Base-by-base conservation (phyloP, 768 basidiomycete genomes). In the Amanita polypyramis region DNA sequence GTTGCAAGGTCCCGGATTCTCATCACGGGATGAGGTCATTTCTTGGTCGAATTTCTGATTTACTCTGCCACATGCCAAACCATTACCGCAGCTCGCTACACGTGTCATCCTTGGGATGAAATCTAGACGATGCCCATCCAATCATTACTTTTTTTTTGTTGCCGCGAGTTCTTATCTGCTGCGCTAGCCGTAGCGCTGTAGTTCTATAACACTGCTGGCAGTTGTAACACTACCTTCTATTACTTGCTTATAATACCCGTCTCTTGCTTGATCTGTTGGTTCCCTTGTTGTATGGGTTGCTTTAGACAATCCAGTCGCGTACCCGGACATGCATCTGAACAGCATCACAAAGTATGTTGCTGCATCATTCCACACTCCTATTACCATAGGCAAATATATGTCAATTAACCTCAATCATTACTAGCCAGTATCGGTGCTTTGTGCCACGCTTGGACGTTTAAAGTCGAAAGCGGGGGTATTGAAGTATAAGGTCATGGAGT, bases 1-100 rank as follows among this genome's bases (percentile, higher is more conserved):
- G 53, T 54, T 76, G 52, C 73, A 75, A 27, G 66, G 59, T 4
- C 64, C 69, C 3, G 60, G 57, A 17, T 55, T 56, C 32, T 59
- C 66, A 1, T 63, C 69, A 2, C 65, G 83, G 45, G 66, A 77
- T 8, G 67, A 77, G 20, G 55, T 81, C 40, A 59, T 81, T 29
- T 84, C 82, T 30, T 88, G 85, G 85, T 82, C 82, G 15, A 82
- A 83, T 58, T 83, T 85, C 56, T 77, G 58, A 54, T 43, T 33
- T 21, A n/a, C 35, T 34, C 30, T 7, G 15, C 9, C n/a, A 27
- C 30, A 27, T 48, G 38, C 15, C 23, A 10, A n/a, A 15, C 21
- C 38, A 6, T 41, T 15, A 27, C 25, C 7, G 25, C 25, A 3
- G 25, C 37, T 32, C 4, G 15, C n/a, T 27, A 14, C 23, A 23